Conservation (phyloP, 1,139 yeast species). For the Blastobotrys aristatus region DNA sequence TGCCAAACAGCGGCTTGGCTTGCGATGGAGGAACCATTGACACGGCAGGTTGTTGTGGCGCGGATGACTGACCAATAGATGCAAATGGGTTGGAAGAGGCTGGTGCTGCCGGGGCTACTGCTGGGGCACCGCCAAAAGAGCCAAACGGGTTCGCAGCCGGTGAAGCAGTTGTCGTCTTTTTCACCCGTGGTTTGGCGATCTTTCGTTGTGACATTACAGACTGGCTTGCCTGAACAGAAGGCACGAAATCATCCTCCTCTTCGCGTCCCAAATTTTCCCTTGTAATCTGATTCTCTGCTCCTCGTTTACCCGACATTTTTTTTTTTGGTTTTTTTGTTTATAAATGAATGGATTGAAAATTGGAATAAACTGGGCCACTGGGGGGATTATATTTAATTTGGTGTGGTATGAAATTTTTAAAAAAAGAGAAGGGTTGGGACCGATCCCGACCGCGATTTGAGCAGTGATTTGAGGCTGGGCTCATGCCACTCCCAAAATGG, state of each 20-base stretch:
- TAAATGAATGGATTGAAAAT: background rate
- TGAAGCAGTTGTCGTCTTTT: background rate
- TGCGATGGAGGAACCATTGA: slow-evolving; percentile 7
- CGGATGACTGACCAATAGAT: slow-evolving; percentile 6
- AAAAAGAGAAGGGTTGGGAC: no score
- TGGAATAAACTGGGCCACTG: no score
- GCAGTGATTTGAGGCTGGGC: no score
- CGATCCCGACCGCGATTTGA: no score
- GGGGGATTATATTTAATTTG: no score
- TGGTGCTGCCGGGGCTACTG: slow-evolving; percentile 10
- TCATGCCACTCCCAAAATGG: no score
- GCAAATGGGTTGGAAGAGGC: slow-evolving; percentile 11
- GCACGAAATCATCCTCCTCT: slow-evolving; percentile 37
- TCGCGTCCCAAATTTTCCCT: slow-evolving; percentile 8
- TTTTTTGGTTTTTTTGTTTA: background rate
- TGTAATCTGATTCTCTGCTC: slow-evolving; percentile 15
- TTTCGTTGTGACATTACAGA: slow-evolving; percentile 64
- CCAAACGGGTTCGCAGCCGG: slow-evolving; percentile 9
- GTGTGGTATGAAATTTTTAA: no score
- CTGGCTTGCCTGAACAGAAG: slow-evolving; percentile 47
- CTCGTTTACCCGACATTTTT: slow-evolving; percentile 15
- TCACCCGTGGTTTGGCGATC: slow-evolving; percentile 51
- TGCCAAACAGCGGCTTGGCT: slow-evolving; percentile 5
- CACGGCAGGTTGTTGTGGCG: background rate
- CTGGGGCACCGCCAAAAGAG: slow-evolving; percentile 7